phyloP scores from a whole-genome alignment of 1,284 basidiomycete species.

The Apiotrichum sp. region DNA sequence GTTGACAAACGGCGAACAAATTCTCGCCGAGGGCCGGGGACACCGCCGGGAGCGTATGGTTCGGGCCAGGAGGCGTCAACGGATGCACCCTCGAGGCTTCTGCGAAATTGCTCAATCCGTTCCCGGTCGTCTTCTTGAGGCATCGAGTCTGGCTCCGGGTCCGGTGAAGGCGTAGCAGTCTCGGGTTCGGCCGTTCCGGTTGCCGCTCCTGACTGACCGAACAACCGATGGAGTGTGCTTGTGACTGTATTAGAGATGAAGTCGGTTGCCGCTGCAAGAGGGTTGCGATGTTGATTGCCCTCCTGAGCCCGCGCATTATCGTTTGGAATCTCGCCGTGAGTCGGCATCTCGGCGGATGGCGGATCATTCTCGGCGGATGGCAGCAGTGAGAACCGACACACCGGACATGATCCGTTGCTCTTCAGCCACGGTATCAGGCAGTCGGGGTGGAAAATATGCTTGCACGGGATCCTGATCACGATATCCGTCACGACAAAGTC shows the following conservation, averaged over 20 bases:
- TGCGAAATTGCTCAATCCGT: too few species aligned
- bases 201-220: constrained; percentile 29
- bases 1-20: not conserved
- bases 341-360: too few species aligned
- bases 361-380: too few species aligned
- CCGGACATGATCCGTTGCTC: constrained; percentile 45
- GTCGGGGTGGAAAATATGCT: constrained; percentile 44
- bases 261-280: constrained; percentile 9
- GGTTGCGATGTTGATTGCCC: not conserved
- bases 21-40: not conserved
- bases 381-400: constrained; percentile 45
- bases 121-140: too few species aligned
- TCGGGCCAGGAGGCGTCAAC: not conserved
- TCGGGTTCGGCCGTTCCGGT: too few species aligned
- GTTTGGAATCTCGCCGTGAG: too few species aligned
- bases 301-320: not conserved
- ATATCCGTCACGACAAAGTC: constrained; percentile 39
- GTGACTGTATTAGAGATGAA: constrained; percentile 31
- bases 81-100: too few species aligned
- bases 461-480: constrained; percentile 40
- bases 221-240: constrained; percentile 32
- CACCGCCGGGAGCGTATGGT: not conserved
- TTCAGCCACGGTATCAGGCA: constrained; percentile 45
- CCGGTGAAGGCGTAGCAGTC: too few species aligned
- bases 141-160: too few species aligned